phyloP scores from a whole-genome alignment of 495 filamentous ascomycete species.

The Penicillium desertorum region DNA sequence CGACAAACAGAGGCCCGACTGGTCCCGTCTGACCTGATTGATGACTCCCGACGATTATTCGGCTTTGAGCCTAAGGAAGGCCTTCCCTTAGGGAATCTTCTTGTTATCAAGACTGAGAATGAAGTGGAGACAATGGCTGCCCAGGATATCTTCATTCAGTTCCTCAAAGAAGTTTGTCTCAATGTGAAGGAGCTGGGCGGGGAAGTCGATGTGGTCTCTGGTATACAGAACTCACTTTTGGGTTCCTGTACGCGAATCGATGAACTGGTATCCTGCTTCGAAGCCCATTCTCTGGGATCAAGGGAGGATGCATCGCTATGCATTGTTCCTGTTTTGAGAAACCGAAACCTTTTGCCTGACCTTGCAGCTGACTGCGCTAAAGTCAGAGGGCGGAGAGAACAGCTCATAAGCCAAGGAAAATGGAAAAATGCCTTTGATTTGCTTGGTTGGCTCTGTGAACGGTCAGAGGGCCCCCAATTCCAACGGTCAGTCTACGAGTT shows the following conservation, averaged over 20 bases:
- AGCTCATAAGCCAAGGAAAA: slow-evolving; percentile 8
- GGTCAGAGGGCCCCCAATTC: slow-evolving; percentile 29
- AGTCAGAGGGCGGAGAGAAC: slow-evolving; percentile 18
- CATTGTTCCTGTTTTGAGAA: slow-evolving; percentile 33
- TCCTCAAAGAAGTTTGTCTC: slow-evolving; percentile 23
- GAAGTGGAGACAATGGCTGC: slow-evolving; percentile 34
- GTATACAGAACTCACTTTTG: slow-evolving; percentile 18
- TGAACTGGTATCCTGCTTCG: slow-evolving; percentile 30
- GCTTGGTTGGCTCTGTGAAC: slow-evolving; percentile 31
- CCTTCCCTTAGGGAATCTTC: slow-evolving; percentile 18
- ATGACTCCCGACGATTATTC: slow-evolving; percentile 26
- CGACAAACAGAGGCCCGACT: slow-evolving; percentile 32
- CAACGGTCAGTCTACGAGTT: slow-evolving; percentile 30
- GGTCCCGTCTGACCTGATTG: slow-evolving; percentile 23
- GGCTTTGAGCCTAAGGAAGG: slow-evolving; percentile 17
- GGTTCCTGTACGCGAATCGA: slow-evolving; percentile 27
- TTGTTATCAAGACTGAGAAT: slow-evolving; percentile 29
- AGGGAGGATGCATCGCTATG: slow-evolving; percentile 41
- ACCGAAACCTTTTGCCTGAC: slow-evolving; percentile 23
- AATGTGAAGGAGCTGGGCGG: slow-evolving; percentile 22
- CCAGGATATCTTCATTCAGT: slow-evolving; percentile 41
- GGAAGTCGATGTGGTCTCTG: slow-evolving; percentile 18
- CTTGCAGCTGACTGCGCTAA: slow-evolving; percentile 26
- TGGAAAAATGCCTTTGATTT: slow-evolving; percentile 31
- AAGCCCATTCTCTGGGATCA: slow-evolving; percentile 25